phyloP scores from a whole-genome alignment of 2,329 filamentous ascomycete species.

The Diaporthe longicolla region DNA sequence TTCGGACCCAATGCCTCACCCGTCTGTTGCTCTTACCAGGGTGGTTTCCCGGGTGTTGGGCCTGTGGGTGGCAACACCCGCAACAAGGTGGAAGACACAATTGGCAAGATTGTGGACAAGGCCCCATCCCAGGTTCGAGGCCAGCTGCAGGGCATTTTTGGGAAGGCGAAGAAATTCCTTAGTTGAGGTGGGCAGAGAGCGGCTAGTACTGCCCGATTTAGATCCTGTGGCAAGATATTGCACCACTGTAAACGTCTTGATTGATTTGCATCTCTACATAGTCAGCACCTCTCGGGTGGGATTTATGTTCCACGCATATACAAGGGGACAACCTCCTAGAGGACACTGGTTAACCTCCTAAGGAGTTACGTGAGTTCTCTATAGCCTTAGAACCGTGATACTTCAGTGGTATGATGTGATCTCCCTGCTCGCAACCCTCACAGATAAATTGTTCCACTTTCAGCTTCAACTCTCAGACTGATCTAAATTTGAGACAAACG shows the following conservation, averaged over 20 bases:
- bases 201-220: too few species aligned
- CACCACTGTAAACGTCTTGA: background rate
- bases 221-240: too few species aligned
- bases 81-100: conserved; percentile 19
- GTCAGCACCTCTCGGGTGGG: background rate
- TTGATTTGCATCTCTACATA: background rate
- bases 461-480: too few species aligned
- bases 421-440: too few species aligned
- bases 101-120: conserved; percentile 34
- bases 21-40: conserved; percentile 42
- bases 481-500: background rate
- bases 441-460: too few species aligned
- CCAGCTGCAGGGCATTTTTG: conserved; percentile 21
- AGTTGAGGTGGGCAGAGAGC: background rate
- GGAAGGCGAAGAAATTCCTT: conserved; percentile 32
- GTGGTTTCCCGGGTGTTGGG: conserved; percentile 16
- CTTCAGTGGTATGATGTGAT: too few species aligned
- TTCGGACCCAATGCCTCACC: conserved; percentile 41
- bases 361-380: too few species aligned
- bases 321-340: too few species aligned
- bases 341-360: too few species aligned
- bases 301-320: too few species aligned
- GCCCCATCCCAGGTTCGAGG: conserved; percentile 24
- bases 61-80: background rate
- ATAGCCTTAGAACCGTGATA: too few species aligned